Conservation (phyloP, 345 rosid species). For the Salix dunnii region DNA sequence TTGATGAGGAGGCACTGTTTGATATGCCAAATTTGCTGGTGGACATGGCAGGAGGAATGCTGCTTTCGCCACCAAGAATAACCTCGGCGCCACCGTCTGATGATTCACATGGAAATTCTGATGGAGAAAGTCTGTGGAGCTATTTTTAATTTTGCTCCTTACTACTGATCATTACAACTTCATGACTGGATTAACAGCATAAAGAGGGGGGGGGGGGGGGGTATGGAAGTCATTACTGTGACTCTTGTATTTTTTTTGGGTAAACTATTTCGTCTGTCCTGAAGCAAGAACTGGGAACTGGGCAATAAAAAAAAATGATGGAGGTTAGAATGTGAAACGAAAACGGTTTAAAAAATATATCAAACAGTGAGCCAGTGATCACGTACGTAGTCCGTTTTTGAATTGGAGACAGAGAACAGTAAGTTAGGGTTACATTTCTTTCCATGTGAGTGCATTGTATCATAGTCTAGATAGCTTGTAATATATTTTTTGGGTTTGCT, state of each 20-base stretch:
- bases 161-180: not conserved
- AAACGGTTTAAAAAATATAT: not conserved
- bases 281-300: not conserved
- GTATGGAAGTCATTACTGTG: not conserved
- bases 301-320: not conserved
- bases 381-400: not conserved
- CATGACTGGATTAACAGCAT: not conserved
- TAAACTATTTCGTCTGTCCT: not conserved
- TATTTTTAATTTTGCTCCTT: slow-evolving; percentile 22
- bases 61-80: slow-evolving; percentile 78
- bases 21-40: slow-evolving; percentile 79
- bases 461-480: not conserved
- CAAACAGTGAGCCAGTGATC: not conserved
- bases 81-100: slow-evolving; percentile 44
- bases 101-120: slow-evolving; percentile 57
- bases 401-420: not conserved
- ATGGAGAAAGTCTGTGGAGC: slow-evolving; percentile 69
- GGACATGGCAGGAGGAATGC: slow-evolving; percentile 92
- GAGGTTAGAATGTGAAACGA: not conserved
- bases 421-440: not conserved
- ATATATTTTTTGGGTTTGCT: not conserved
- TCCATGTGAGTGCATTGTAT: not conserved
- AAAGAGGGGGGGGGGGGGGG: not conserved
- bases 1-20: slow-evolving; percentile 76
- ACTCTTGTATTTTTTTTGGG: not conserved